Evolutionary conservation across 306 rosid species (phyloP).

Genomic region (Cicer chorassanicum): DNA sequence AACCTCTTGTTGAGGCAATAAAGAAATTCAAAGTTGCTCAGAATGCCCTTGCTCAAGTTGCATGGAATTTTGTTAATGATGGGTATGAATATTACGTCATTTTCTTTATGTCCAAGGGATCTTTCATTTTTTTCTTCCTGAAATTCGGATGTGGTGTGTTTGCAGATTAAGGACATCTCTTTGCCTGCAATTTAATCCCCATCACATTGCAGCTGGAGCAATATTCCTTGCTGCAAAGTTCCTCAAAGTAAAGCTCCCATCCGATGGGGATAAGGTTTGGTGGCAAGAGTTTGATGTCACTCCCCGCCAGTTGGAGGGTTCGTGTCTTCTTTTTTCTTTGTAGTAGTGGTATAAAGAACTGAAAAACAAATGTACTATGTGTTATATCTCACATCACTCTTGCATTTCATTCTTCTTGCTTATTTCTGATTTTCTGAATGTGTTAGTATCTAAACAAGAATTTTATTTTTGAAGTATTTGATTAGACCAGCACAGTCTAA

Average conservation of each 20-base stretch:
- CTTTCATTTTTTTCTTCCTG: constrained; percentile 50
- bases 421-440: background rate
- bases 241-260: constrained; percentile 91
- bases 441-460: constrained; percentile 4
- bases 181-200: constrained; percentile 97
- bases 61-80: constrained; percentile 97
- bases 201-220: constrained; percentile 98
- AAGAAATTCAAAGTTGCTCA: constrained; percentile 97
- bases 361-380: constrained; percentile 40
- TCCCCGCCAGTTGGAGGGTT: constrained; percentile 89
- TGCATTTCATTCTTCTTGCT: constrained; percentile 10
- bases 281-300: constrained; percentile 99
- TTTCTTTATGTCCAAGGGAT: constrained; percentile 51
- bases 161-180: constrained; percentile 98
- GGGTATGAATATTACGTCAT: constrained; percentile 69
- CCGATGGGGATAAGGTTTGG: constrained; percentile 97
- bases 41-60: constrained; percentile 97
- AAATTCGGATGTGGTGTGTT: constrained; percentile 56
- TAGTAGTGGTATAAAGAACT: constrained; percentile 46
- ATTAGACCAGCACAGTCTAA: background rate
- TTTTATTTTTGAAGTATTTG: background rate
- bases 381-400: constrained; percentile 34
- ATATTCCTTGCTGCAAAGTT: constrained; percentile 97
- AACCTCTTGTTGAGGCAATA: constrained; percentile 97
- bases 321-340: constrained; percentile 60